Conservation (phyloP, 2,329 filamentous ascomycete genomes). For the Bipolaris bicolor region DNA sequence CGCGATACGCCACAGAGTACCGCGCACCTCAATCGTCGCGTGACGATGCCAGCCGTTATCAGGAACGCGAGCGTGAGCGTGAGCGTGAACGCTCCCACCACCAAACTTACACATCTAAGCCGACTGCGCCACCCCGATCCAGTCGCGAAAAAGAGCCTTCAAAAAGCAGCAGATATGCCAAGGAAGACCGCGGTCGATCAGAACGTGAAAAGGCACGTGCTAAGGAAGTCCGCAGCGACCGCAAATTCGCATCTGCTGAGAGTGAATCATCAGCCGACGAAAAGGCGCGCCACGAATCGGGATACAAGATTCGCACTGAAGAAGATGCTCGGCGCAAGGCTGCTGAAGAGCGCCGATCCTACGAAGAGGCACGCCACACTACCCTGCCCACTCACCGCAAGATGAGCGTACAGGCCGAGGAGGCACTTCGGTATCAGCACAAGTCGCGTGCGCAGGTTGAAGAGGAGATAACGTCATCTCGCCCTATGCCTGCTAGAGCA, state of each 20-base stretch:
- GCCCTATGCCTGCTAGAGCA: conserved; percentile 36
- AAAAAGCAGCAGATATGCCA: conserved; percentile 29
- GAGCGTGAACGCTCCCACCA: conserved; percentile 39
- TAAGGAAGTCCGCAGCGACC: conserved; percentile 49
- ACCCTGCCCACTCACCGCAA: conserved; percentile 28
- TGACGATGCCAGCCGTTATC: conserved; percentile 47
- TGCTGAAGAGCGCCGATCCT: conserved; percentile 38
- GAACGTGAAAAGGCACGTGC: conserved; percentile 50
- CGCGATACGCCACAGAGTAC: conserved; percentile 43
- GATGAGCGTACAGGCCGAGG: conserved; percentile 32
- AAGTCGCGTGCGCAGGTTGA: conserved; percentile 36
- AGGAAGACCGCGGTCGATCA: conserved; percentile 48
- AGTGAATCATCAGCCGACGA: conserved; percentile 46
- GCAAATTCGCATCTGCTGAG: conserved; percentile 43
- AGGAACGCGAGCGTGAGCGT: conserved; percentile 27
- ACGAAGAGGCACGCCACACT: conserved; percentile 33
- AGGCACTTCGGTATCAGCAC: conserved; percentile 39
- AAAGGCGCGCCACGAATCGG: conserved; percentile 41
- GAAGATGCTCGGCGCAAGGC: conserved; percentile 36
- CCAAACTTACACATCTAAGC: conserved; percentile 44
- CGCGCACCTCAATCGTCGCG: conserved; percentile 34
- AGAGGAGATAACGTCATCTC: conserved; percentile 21
- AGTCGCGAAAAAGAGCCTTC: conserved; percentile 41
- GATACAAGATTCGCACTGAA: conserved; percentile 36
- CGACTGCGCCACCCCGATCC: conserved; percentile 32